A percentile compares a stretch with the other conserved stretches of the same genome.
These are phyloP conservation scores for Eucalyptus cladocalyx DNA, from an alignment of 345 rosid genomes.

Conservation along the genomic window DNA sequence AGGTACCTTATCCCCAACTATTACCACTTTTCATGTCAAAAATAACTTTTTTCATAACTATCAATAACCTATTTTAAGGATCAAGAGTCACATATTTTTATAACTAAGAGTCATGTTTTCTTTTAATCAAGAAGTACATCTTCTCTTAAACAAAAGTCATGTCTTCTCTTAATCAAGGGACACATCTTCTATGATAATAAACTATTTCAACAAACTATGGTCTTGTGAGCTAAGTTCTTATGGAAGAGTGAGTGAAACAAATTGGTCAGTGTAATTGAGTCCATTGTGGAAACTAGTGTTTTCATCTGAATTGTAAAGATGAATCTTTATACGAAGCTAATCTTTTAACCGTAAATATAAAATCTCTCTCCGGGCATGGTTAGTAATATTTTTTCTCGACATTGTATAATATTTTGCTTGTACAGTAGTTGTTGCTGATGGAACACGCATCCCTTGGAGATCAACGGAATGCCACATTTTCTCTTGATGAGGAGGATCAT, in stretches of 20 bases:
- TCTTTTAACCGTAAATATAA: not conserved
- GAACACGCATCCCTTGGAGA: slow-evolving; percentile 57
- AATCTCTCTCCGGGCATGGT: not conserved
- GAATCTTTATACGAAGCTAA: not conserved
- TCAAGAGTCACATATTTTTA: too few species aligned
- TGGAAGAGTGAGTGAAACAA: not conserved
- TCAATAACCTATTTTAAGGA: too few species aligned
- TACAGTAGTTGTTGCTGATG: slow-evolving; percentile 16
- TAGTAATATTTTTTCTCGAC: not conserved
- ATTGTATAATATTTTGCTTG: not conserved
- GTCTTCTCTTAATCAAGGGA: too few species aligned
- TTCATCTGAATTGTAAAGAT: not conserved
- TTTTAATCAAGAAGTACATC: too few species aligned
- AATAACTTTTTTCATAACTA: too few species aligned
- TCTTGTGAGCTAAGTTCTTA: not conserved
- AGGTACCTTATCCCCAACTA: too few species aligned
- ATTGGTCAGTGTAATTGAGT: not conserved
- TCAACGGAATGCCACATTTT: slow-evolving; percentile 51
- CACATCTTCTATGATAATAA: too few species aligned
- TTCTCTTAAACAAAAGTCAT: too few species aligned
- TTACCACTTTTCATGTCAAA: too few species aligned
- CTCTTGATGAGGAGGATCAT: slow-evolving; percentile 70
- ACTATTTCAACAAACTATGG: not conserved
- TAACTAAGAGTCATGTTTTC: too few species aligned
- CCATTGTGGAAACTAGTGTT: not conserved